Evolutionary conservation across 768 basidiomycete genomes (phyloP).

Genomic region (Amanita inopinata): DNA sequence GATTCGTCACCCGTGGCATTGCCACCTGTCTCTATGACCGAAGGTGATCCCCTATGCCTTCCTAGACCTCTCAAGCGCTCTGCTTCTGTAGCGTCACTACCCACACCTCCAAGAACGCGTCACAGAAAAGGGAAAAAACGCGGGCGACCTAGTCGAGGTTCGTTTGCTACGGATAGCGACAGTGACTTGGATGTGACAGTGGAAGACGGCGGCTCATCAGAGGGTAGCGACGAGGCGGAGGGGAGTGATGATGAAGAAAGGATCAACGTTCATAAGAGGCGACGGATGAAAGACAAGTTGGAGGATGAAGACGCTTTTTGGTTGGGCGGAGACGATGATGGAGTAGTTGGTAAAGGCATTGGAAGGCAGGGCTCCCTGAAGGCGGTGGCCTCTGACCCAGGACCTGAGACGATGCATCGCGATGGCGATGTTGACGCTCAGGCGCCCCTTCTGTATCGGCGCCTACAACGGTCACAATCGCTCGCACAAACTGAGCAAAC

Average conservation of each 20-base stretch:
- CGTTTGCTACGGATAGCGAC: slow-evolving; percentile 32
- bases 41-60: neutral
- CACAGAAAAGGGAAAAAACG: slow-evolving; percentile 32
- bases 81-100: slow-evolving; percentile 53
- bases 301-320: slow-evolving; percentile 47
- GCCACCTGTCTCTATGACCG: slow-evolving; percentile 16
- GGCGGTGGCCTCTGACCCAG: slow-evolving; percentile 7
- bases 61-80: slow-evolving; percentile 47
- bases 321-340: slow-evolving; percentile 24
- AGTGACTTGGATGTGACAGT: slow-evolving; percentile 31
- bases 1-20: slow-evolving; percentile 25
- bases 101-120: slow-evolving; percentile 55
- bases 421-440: too few relatives aligned
- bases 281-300: slow-evolving; percentile 23
- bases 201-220: slow-evolving; percentile 19
- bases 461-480: slow-evolving; percentile 18
- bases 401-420: slow-evolving; percentile 3
- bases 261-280: slow-evolving; percentile 25
- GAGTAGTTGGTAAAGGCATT: slow-evolving; percentile 12
- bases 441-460: slow-evolving; percentile 29
- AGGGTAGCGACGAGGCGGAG: slow-evolving; percentile 26
- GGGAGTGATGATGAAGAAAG: slow-evolving; percentile 15
- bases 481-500: neutral
- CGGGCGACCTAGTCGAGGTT: slow-evolving; percentile 29
- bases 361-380: slow-evolving; percentile 10